Percentiles rank a stretch among this genome's conserved stretches.
Evolutionary conservation across 176 grass and related monocot genomes (phyloP).

Genomic region (Triticum monococcum): DNA sequence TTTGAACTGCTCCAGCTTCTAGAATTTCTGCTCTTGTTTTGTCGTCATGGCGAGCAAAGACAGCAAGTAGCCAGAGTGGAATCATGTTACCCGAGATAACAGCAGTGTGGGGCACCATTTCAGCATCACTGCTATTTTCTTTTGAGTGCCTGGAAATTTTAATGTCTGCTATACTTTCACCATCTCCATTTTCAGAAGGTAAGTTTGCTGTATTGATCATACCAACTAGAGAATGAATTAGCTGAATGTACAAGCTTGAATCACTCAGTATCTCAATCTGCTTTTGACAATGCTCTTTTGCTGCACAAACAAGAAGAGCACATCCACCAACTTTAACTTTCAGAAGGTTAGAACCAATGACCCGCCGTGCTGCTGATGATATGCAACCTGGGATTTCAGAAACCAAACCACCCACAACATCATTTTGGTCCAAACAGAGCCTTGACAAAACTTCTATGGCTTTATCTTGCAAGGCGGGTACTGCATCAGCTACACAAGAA

Average conservation of each 20-base stretch:
- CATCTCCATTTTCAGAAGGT: constrained; percentile 49
- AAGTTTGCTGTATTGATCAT: constrained; percentile 82
- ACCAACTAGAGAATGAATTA: constrained; percentile 81
- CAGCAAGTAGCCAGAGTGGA: constrained; percentile 85
- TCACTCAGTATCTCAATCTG: constrained; percentile 76
- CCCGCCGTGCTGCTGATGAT: constrained; percentile 65
- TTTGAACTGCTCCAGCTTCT: constrained; percentile 82
- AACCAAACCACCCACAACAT: constrained; percentile 80
- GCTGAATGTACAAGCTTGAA: constrained; percentile 62
- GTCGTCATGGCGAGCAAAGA: constrained; percentile 75
- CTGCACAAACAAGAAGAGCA: constrained; percentile 89
- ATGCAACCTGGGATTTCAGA: constrained; percentile 77
- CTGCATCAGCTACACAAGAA: constrained; percentile 83
- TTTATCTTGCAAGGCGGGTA: constrained; percentile 90
- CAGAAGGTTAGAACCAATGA: constrained; percentile 64
- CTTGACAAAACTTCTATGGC: constrained; percentile 88
- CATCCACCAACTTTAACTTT: constrained; percentile 91
- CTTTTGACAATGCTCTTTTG: constrained; percentile 75
- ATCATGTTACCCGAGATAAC: constrained; percentile 94
- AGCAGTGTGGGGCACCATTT: constrained; percentile 57
- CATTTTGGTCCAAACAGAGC: constrained; percentile 76
- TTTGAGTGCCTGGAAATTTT: constrained; percentile 73
- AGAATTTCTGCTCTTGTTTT: constrained; percentile 70
- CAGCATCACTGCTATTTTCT: constrained; percentile 48
- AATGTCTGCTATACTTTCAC: constrained; percentile 75